Evolutionary conservation across 352 stramenopile genomes (phyloP).

Genomic region (Elongisporangium senticosum): DNA sequence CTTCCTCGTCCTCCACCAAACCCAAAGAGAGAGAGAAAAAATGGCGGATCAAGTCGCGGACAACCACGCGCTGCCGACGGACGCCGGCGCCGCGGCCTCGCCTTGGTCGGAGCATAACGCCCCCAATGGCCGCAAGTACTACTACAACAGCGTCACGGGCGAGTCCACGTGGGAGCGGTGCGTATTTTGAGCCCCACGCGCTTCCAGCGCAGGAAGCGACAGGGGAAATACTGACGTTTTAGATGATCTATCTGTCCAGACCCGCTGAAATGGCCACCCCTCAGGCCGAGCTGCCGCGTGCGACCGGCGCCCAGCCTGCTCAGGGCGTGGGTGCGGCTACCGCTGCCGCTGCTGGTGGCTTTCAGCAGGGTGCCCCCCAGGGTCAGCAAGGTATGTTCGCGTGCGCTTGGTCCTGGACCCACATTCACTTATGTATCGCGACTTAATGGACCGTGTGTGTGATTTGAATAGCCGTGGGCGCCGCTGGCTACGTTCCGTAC

Average conservation of each 20-base stretch:
- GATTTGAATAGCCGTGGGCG: slow-evolving; percentile 7
- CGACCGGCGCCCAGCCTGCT: slow-evolving; percentile 1
- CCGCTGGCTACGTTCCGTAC: slow-evolving; percentile 60
- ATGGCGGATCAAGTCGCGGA: slow-evolving; percentile 74
- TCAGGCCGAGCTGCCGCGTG: slow-evolving; percentile 31
- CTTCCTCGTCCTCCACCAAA: slow-evolving; percentile 1
- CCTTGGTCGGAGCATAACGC: slow-evolving; percentile 89
- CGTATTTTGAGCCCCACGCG: slow-evolving; percentile 7
- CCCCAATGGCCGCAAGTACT: slow-evolving; percentile 89
- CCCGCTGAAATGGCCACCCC: slow-evolving; percentile 43
- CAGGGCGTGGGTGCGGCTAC: slow-evolving; percentile 10
- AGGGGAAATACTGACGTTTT: background rate
- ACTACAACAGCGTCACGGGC: slow-evolving; percentile 88
- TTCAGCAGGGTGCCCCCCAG: slow-evolving; percentile 31
- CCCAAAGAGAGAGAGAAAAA: slow-evolving; percentile 5
- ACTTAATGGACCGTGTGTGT: background rate
- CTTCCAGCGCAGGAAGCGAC: background rate
- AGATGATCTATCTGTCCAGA: slow-evolving; percentile 11
- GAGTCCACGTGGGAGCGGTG: slow-evolving; percentile 88
- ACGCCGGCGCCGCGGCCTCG: slow-evolving; percentile 21
- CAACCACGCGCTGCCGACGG: slow-evolving; percentile 24
- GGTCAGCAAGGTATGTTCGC: slow-evolving; percentile 32
- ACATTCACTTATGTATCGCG: background rate
- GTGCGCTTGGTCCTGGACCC: background rate
- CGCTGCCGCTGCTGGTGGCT: slow-evolving; percentile 24